Evolutionary conservation across 129 eudicot genomes (phyloP).

Genomic region (Pseudognaphalium luteoalbum): DNA sequence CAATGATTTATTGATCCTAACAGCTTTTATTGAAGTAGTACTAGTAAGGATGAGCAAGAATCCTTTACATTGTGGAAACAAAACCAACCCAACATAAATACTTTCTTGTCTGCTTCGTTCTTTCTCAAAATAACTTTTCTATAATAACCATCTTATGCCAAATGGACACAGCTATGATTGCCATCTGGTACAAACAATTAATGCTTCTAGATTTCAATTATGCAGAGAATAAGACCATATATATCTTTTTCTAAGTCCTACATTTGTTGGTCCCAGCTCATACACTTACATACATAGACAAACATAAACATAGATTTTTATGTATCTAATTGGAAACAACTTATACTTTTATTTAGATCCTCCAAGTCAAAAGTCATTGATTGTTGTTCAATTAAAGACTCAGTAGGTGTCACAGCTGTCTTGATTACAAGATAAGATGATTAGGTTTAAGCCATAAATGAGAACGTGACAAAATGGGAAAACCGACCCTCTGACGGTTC

Average conservation of each 20-base stretch:
- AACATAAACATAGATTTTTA: background rate
- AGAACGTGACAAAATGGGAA: too few species aligned
- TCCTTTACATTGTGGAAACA: background rate
- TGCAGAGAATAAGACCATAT: conserved; percentile 9
- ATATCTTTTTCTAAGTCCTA: background rate
- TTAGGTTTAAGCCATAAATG: conserved; percentile 9
- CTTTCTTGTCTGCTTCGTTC: background rate
- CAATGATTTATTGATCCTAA: too few species aligned
- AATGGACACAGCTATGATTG: conserved; percentile 12
- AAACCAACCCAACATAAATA: background rate
- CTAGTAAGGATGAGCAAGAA: too few species aligned
- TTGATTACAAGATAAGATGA: conserved; percentile 21
- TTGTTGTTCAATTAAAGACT: conserved; percentile 14
- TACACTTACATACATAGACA: background rate
- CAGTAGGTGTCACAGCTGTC: conserved; percentile 18
- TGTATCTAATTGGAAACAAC: background rate
- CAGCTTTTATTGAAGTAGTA: too few species aligned
- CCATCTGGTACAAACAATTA: background rate
- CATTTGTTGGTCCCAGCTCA: conserved; percentile 12
- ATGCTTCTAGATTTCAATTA: background rate
- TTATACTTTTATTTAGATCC: background rate
- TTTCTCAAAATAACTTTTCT: background rate
- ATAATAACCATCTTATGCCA: background rate
- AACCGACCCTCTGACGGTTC: too few species aligned
- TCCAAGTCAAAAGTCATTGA: conserved; percentile 7